These are phyloP conservation scores for Citrus reticulata DNA, from an alignment of 345 rosid species.

Conservation along the genomic window DNA sequence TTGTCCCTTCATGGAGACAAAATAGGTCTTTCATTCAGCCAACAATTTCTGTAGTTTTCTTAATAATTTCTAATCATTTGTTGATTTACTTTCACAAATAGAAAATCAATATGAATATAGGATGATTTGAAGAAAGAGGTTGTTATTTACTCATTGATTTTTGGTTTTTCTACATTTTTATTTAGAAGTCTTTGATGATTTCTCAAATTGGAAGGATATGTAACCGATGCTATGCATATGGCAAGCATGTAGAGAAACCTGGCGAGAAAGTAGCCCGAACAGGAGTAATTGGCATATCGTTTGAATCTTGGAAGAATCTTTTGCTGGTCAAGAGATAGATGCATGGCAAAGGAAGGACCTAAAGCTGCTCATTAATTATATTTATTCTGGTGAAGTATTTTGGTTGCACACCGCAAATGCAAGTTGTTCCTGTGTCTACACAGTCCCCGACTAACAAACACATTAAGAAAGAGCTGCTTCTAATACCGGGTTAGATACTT, in stretches of 20 bases:
- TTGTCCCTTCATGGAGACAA: background rate
- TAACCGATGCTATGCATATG: background rate
- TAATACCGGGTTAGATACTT: too few relatives aligned
- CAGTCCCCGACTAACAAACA: too few relatives aligned
- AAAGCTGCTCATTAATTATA: background rate
- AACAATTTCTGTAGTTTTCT: background rate
- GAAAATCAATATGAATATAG: too few relatives aligned
- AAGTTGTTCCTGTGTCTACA: too few relatives aligned
- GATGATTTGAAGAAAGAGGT: background rate
- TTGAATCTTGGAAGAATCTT: background rate
- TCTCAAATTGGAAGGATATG: background rate
- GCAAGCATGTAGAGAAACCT: background rate
- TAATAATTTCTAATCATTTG: background rate
- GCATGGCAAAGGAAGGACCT: background rate
- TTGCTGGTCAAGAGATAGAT: background rate
- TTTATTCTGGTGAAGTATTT: too few relatives aligned
- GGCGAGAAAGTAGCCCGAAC: background rate
- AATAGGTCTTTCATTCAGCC: background rate
- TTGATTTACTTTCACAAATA: too few relatives aligned
- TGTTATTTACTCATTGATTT: background rate
- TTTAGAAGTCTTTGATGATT: background rate
- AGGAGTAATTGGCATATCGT: background rate
- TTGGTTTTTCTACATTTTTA: background rate
- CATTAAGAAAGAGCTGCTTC: too few relatives aligned
- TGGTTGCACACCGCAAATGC: too few relatives aligned